Base-by-base conservation (phyloP, 140 eudicot genomes). In the Stevia rebaudiana region DNA sequence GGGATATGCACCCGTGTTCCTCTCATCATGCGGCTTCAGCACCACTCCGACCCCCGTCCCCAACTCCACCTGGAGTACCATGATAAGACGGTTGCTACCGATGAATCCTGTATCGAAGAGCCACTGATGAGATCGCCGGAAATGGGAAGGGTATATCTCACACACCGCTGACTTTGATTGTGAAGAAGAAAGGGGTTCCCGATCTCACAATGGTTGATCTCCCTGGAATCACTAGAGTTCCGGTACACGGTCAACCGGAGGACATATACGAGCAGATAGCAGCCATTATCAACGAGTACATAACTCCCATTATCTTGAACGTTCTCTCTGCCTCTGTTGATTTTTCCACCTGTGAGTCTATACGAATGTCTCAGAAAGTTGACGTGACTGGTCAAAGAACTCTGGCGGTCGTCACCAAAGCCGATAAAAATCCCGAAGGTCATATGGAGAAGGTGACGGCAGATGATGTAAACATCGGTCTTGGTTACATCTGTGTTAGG, bases 1-100 rank as follows among this genome's bases (percentile, higher is more conserved):
- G 86, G 79, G 0, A 76, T 81, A 6, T 81, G 82, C 65, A 81
- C 82, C 2, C 44, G 80, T 13, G 74, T 81, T 3, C 86, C 82
- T 0, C 74, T 72, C 18, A 73, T 81, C 4, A 81, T 76, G 82
- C 68, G 80, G 71, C 77, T 81, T 7, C 79, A 81, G 4, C 74
- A 76, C 65, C 94, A 74, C 13, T 5, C 37, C 0, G 65, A 67
- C 40, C 70, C 79, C 0, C 44, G 3, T 8, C 79, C 74, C 0
- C 69, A 67, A 22, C 66, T 80, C 1, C 81, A 76, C 8, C 21
- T 80, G 8, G 85, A 76, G 62, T 80, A 65, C 18, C 68, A 15
- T 50, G 69, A 78, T 0, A 80, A 80, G 28, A 40, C 15, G 0
- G 57, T 80, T 6, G 66, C 37, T 6, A 67, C 76, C 8, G 76